Evolutionary conservation across 495 filamentous ascomycete genomes (phyloP).

Genomic region (Aspergillus ostianus): DNA sequence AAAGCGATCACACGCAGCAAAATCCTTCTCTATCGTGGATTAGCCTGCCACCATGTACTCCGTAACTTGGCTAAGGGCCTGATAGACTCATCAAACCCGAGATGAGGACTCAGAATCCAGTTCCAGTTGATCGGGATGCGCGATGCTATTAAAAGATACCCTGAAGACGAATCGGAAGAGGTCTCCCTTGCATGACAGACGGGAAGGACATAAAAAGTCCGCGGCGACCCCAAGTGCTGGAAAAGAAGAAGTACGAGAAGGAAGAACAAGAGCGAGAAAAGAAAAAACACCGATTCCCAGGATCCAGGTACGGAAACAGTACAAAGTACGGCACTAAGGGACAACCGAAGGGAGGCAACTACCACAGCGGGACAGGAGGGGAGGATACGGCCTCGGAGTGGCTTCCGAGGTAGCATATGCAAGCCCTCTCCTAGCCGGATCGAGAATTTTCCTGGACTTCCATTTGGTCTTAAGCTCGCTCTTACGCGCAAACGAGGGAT

Average conservation of each 20-base stretch:
- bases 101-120: neutral
- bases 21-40: neutral
- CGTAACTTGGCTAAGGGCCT: neutral
- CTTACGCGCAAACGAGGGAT: neutral
- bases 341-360: neutral
- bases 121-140: neutral
- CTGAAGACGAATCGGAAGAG: neutral
- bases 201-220: neutral
- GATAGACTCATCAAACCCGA: neutral
- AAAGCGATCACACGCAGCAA: neutral
- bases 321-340: slow-evolving; percentile 1
- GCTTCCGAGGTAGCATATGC: slow-evolving; percentile 25
- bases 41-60: neutral
- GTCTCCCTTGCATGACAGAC: neutral
- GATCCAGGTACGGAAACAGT: slow-evolving; percentile 6
- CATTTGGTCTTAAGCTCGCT: neutral
- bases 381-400: slow-evolving; percentile 16
- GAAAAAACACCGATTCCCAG: neutral
- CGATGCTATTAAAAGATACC: neutral
- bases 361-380: slow-evolving; percentile 1
- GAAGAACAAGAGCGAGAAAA: neutral
- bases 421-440: slow-evolving; percentile 22
- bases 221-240: neutral
- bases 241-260: slow-evolving; percentile 2
- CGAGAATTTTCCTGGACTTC: slow-evolving; percentile 13